These are phyloP conservation scores for Aspergillus ochraceoroseus DNA, from an alignment of 2,329 filamentous ascomycete genomes.

Conservation along the genomic window DNA sequence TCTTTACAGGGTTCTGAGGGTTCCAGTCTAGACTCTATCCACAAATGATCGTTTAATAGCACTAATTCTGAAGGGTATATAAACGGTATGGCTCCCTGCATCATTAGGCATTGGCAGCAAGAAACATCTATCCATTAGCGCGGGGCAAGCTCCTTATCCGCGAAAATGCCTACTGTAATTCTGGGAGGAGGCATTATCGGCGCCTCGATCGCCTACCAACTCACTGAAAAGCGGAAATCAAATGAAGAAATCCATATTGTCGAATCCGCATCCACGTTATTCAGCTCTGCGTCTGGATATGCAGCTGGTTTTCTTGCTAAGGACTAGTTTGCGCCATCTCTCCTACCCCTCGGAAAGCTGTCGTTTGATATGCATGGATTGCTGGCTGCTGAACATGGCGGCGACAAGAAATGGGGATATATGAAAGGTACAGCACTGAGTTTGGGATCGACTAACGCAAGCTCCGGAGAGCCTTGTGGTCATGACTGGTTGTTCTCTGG, in stretches of 20 bases:
- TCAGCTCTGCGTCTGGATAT: conserved; percentile 68
- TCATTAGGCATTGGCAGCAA: too few species aligned
- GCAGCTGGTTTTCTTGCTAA: conserved; percentile 69
- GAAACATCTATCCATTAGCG: conserved; percentile 23
- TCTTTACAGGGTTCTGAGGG: too few species aligned
- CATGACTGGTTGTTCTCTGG: conserved; percentile 65
- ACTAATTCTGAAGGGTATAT: too few species aligned
- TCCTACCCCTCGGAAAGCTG: conserved; percentile 58
- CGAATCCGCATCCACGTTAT: conserved; percentile 57
- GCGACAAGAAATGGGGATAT: conserved; percentile 57
- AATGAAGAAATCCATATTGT: conserved; percentile 51
- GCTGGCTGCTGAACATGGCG: conserved; percentile 58
- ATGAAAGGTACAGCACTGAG: conserved; percentile 57
- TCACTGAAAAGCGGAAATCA: conserved; percentile 43
- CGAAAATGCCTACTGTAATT: conserved; percentile 59
- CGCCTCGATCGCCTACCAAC: conserved; percentile 66
- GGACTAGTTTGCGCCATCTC: conserved; percentile 63
- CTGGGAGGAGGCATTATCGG: conserved; percentile 68
- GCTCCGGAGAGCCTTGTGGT: conserved; percentile 44
- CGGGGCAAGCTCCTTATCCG: too few species aligned
- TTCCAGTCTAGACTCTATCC: too few species aligned
- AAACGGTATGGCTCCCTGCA: too few species aligned
- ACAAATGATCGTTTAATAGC: too few species aligned
- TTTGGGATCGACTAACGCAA: conserved; percentile 41
- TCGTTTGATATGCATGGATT: conserved; percentile 65